These are phyloP conservation scores for Saccharomycopsis capsularis DNA, from an alignment of 805 yeast genomes.

Conservation along the genomic window DNA sequence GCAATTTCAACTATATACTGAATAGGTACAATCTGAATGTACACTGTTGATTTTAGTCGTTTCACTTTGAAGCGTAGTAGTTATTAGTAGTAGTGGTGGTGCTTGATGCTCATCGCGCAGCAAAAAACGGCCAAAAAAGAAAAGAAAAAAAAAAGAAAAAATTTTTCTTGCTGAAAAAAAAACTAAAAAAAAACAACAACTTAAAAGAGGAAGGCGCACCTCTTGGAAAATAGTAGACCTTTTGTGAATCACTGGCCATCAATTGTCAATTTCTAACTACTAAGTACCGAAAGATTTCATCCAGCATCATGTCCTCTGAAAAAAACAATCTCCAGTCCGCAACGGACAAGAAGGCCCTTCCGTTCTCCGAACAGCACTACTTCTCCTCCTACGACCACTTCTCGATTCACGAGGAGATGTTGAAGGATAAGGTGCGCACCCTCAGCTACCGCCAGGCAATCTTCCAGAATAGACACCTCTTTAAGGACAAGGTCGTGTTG, in stretches of 20 bases:
- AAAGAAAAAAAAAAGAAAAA: too few species aligned
- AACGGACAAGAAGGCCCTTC: slow-evolving; percentile 56
- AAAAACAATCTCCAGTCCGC: too few species aligned
- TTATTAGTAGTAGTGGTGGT: too few species aligned
- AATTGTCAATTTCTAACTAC: too few species aligned
- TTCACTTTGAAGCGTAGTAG: neutral
- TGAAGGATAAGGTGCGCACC: slow-evolving; percentile 91
- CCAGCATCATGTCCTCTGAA: too few species aligned
- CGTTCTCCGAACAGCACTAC: slow-evolving; percentile 84
- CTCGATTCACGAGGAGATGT: slow-evolving; percentile 98
- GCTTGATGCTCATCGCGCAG: too few species aligned
- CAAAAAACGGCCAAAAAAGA: neutral
- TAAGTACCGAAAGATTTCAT: too few species aligned
- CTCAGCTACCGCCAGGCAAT: slow-evolving; percentile 88
- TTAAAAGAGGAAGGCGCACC: too few species aligned
- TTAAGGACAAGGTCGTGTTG: slow-evolving; percentile 87
- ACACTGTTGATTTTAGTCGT: neutral
- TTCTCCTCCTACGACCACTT: slow-evolving; percentile 94
- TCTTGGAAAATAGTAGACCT: too few species aligned
- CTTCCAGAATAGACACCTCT: slow-evolving; percentile 77
- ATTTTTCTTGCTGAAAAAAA: neutral
- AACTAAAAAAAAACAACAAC: neutral
- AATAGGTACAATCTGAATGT: neutral
- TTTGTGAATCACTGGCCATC: too few species aligned
- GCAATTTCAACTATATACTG: neutral